Conservation (phyloP, 2,329 filamentous ascomycete genomes). For the Microsporum canis region DNA sequence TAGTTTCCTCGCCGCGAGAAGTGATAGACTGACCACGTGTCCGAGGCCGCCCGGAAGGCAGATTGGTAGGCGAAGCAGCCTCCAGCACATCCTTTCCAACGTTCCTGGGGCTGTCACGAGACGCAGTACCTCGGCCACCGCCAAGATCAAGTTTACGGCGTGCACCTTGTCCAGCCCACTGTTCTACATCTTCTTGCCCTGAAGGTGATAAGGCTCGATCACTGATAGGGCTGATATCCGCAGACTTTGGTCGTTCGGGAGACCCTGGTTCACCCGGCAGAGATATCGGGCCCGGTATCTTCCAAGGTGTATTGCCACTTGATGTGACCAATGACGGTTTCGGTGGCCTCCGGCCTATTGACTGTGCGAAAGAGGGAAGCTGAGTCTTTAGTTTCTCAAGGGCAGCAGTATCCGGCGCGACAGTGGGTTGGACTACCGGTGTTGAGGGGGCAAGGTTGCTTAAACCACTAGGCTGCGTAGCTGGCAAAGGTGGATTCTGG, state of each 20-base stretch:
- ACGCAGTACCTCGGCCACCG: background rate
- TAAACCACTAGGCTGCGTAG: background rate
- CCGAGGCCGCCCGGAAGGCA: slow-evolving; percentile 25
- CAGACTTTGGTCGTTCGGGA: slow-evolving; percentile 30
- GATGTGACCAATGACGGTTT: slow-evolving; percentile 29
- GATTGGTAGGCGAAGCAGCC: slow-evolving; percentile 17
- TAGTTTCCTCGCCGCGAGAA: slow-evolving; percentile 23
- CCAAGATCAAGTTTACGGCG: background rate
- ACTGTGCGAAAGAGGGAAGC: slow-evolving; percentile 4
- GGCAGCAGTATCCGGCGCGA: background rate
- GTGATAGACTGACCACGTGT: slow-evolving; percentile 28
- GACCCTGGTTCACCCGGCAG: slow-evolving; percentile 28
- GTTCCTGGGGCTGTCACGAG: background rate
- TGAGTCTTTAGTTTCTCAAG: background rate
- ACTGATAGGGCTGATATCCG: slow-evolving; percentile 38
- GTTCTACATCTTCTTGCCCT: background rate
- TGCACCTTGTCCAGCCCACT: background rate
- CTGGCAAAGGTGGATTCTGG: background rate
- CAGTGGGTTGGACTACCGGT: background rate
- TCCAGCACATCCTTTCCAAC: slow-evolving; percentile 1
- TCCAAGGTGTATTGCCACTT: slow-evolving; percentile 36
- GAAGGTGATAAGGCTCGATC: slow-evolving; percentile 30
- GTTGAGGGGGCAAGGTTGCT: background rate
- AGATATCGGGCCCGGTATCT: slow-evolving; percentile 25
- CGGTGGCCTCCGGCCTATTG: slow-evolving; percentile 21